Evolutionary conservation across 1,284 basidiomycete genomes (phyloP).

Genomic region (Xerocomus nothofagi): DNA sequence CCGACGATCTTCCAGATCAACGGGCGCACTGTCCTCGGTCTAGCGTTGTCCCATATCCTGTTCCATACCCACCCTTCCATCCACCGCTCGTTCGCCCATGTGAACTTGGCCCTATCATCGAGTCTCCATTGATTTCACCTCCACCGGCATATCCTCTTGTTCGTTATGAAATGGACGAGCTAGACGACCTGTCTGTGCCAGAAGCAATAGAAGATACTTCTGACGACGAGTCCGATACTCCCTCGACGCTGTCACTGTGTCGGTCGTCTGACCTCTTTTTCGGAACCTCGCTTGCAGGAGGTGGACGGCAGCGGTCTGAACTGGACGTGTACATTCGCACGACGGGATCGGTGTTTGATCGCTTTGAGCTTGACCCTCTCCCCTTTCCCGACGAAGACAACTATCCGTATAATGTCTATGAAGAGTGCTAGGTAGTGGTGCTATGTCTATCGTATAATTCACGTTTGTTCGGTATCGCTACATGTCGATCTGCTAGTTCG

Average conservation of each 20-base stretch:
- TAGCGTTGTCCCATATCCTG: constrained; percentile 55
- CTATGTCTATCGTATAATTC: constrained; percentile 36
- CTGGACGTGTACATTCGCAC: constrained; percentile 63
- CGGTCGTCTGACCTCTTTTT: constrained; percentile 48
- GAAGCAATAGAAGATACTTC: constrained; percentile 81
- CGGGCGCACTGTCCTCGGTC: constrained; percentile 48
- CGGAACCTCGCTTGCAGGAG: constrained; percentile 48
- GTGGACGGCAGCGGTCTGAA: constrained; percentile 43
- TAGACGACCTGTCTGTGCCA: constrained; percentile 66
- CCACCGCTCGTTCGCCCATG: constrained; percentile 52
- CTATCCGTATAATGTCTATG: constrained; percentile 50
- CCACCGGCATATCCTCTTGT: constrained; percentile 54
- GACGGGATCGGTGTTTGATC: constrained; percentile 58
- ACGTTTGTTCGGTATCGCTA: constrained; percentile 18
- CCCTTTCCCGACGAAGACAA: constrained; percentile 57
- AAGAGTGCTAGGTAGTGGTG: constrained; percentile 68
- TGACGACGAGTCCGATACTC: constrained; percentile 76
- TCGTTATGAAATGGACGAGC: constrained; percentile 59
- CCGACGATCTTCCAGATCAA: constrained; percentile 62
- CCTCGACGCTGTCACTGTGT: constrained; percentile 60
- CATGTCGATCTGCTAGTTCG: constrained; percentile 31
- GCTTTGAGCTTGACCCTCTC: constrained; percentile 65
- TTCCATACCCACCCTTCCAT: constrained; percentile 65
- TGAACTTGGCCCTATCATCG: constrained; percentile 40
- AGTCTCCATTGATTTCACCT: constrained; percentile 42